These are phyloP conservation scores for Penicillium samsonianum DNA, from an alignment of 495 filamentous ascomycete species.

Conservation along the genomic window DNA sequence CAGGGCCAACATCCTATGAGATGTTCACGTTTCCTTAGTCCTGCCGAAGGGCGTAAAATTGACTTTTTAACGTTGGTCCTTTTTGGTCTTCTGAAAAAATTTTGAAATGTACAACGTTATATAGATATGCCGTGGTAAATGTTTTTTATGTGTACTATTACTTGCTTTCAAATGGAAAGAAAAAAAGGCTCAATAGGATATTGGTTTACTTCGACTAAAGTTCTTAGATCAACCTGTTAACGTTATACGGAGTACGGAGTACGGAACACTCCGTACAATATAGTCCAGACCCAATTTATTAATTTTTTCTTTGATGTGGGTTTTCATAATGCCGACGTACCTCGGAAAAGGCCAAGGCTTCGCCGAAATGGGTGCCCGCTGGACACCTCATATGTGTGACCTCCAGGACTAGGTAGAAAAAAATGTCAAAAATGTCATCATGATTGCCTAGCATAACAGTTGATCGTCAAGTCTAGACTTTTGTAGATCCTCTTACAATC, in stretches of 20 bases:
- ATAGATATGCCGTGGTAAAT: no score
- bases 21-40: constrained; percentile 26
- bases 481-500: not conserved
- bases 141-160: no score
- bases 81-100: no score
- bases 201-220: not conserved
- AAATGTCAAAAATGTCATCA: not conserved
- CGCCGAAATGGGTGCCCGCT: not conserved
- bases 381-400: not conserved
- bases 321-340: not conserved
- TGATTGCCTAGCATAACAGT: not conserved
- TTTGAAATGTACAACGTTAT: no score
- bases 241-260: not conserved
- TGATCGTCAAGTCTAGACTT: not conserved
- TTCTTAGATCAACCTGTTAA: not conserved
- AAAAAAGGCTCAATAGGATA: not conserved
- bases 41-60: constrained; percentile 44
- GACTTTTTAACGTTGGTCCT: constrained; percentile 19
- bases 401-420: no score
- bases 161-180: not conserved
- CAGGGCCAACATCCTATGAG: constrained; percentile 22
- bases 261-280: not conserved
- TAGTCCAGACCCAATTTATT: not conserved
- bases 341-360: not conserved
- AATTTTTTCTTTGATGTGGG: not conserved